Conservation (phyloP, 192 early-diverging fungal species). For the Funneliformis geosporum region DNA sequence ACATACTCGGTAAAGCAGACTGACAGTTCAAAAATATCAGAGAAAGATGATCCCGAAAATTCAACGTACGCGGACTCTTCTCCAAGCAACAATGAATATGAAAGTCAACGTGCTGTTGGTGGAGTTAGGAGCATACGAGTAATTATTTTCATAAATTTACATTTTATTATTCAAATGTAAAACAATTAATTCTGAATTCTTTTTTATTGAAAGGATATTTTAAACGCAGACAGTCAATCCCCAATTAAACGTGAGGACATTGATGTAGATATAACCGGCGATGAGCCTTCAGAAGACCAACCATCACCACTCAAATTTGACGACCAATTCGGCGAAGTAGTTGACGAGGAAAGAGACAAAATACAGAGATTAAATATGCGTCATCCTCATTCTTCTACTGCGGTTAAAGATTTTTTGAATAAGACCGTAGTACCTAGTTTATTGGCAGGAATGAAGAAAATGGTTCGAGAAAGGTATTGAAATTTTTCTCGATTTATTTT, state of each 20-base stretch:
- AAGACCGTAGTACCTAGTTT: conserved; percentile 49
- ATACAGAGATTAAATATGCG: conserved; percentile 24
- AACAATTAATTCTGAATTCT: not conserved
- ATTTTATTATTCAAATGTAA: not conserved
- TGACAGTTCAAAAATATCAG: not conserved
- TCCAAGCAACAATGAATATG: conserved; percentile 12
- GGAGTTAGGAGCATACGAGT: conserved; percentile 9
- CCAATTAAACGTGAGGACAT: conserved; percentile 16
- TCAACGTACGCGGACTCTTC: conserved; percentile 11
- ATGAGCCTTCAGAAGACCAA: not conserved
- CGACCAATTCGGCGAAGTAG: conserved; percentile 15
- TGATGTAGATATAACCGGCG: conserved; percentile 13
- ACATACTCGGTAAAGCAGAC: not conserved
- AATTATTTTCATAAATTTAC: not conserved
- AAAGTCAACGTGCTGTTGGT: not conserved
- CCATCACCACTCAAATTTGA: conserved; percentile 3
- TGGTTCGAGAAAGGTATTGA: conserved; percentile 45
- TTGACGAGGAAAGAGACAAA: conserved; percentile 20
- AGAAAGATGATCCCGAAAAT: not conserved
- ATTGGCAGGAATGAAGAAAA: conserved; percentile 46
- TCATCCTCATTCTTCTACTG: conserved; percentile 15
- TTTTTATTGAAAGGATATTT: conserved; percentile 22
- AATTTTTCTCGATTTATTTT: not conserved
- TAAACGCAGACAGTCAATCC: conserved; percentile 25
- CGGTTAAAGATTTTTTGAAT: conserved; percentile 46